These are phyloP conservation scores for Fistulifera solaris DNA, from an alignment of 108 stramenopile species.

Conservation along the genomic window DNA sequence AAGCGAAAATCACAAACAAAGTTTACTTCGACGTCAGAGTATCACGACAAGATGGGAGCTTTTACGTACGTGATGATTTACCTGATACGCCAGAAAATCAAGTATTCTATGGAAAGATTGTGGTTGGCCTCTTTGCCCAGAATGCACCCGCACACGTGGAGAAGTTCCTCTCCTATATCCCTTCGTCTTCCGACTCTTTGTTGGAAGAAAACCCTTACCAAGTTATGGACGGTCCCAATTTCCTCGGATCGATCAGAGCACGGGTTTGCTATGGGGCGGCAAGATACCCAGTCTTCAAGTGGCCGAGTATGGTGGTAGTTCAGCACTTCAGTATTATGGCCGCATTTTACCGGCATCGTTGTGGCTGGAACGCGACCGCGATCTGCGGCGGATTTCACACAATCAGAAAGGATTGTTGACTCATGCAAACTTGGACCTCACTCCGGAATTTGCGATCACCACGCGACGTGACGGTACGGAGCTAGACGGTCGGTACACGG, in stretches of 20 bases:
- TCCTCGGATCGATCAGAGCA: conserved; percentile 45
- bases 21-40: conserved; percentile 74
- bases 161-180: conserved; percentile 61
- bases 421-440: conserved; percentile 55
- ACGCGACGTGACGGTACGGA: conserved; percentile 36
- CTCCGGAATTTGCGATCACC: conserved; percentile 74
- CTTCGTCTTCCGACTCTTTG: neutral
- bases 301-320: conserved; percentile 43
- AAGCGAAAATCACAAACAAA: conserved; percentile 44
- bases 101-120: conserved; percentile 47
- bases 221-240: conserved; percentile 54
- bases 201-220: conserved; percentile 51
- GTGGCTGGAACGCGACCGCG: conserved; percentile 49
- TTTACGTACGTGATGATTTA: conserved; percentile 57
- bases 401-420: conserved; percentile 56
- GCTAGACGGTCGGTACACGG: conserved; percentile 59
- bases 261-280: conserved; percentile 62
- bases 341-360: conserved; percentile 56
- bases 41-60: conserved; percentile 68
- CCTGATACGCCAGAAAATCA: conserved; percentile 43
- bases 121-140: conserved; percentile 62
- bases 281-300: conserved; percentile 59
- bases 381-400: conserved; percentile 29
- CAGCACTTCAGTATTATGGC: conserved; percentile 39
- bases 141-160: conserved; percentile 43